Conservation (phyloP, 192 early-diverging fungal species). For the Coemansia sp. region DNA sequence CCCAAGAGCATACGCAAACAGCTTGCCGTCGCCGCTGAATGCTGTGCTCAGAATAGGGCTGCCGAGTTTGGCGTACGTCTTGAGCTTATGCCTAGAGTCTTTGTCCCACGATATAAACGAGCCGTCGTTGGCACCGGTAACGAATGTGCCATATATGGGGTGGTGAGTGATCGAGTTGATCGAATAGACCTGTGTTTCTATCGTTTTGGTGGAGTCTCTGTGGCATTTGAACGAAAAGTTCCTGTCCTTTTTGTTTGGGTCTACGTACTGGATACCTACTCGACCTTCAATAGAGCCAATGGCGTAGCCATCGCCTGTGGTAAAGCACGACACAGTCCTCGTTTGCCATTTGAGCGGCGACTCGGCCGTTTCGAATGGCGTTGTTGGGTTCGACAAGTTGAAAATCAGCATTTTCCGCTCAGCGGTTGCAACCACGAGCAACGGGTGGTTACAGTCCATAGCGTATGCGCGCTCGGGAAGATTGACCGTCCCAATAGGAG, state of each 20-base stretch:
- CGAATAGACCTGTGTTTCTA: constrained; percentile 67
- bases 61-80: constrained; percentile 65
- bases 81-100: constrained; percentile 83
- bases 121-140: constrained; percentile 85
- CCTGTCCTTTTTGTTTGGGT: constrained; percentile 64
- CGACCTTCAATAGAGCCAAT: constrained; percentile 94
- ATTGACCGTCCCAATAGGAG: constrained; percentile 68
- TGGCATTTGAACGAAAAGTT: constrained; percentile 94
- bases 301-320: constrained; percentile 76
- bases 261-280: constrained; percentile 89
- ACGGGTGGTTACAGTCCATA: constrained; percentile 77
- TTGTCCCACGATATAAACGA: constrained; percentile 94
- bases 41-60: constrained; percentile 69
- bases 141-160: constrained; percentile 78
- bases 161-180: constrained; percentile 50
- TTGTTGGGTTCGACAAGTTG: constrained; percentile 76
- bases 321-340: constrained; percentile 77
- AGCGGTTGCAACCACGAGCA: constrained; percentile 92
- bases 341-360: constrained; percentile 63
- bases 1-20: constrained; percentile 89
- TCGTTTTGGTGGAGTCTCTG: constrained; percentile 69
- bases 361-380: constrained; percentile 65
- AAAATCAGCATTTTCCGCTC: constrained; percentile 82
- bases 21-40: constrained; percentile 79
- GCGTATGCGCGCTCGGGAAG: constrained; percentile 89